These are phyloP conservation scores for Bipolaris bicolor DNA, from an alignment of 2,329 filamentous ascomycete species.

Conservation along the genomic window DNA sequence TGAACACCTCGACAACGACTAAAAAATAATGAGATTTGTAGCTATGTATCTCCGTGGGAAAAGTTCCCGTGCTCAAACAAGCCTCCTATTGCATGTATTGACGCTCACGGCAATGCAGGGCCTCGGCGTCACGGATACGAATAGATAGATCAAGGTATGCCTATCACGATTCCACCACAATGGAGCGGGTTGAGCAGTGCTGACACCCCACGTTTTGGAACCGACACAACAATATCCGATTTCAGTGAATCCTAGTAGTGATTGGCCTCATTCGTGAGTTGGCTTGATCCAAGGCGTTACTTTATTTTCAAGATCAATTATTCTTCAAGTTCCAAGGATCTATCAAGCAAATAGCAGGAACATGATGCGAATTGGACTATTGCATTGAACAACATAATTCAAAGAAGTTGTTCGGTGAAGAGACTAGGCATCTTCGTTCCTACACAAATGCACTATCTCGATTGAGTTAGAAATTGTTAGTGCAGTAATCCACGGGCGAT, in stretches of 20 bases:
- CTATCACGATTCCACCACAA: not conserved
- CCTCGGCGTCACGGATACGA: not conserved
- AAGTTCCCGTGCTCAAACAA: not conserved
- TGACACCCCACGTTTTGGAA: not conserved
- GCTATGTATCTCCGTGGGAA: not conserved
- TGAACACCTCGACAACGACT: not conserved
- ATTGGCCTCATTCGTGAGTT: too few species aligned
- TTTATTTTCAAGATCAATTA: not conserved
- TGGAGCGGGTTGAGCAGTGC: not conserved
- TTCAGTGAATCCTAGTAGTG: not conserved
- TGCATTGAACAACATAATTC: not conserved
- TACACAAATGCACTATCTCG: not conserved
- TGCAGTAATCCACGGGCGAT: slow-evolving; percentile 6
- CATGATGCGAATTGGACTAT: not conserved
- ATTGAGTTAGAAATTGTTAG: slow-evolving; percentile 12
- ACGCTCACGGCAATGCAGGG: not conserved
- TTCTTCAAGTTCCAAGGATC: not conserved
- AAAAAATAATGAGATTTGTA: not conserved
- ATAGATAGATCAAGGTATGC: not conserved
- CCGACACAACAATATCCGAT: not conserved
- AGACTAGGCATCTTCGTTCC: not conserved
- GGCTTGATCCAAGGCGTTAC: too few species aligned
- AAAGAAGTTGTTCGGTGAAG: not conserved
- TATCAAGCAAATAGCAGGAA: not conserved
- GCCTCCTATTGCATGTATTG: not conserved